Evolutionary conservation across 139 green algal species (phyloP).

Genomic region (Chlorella sp.): DNA sequence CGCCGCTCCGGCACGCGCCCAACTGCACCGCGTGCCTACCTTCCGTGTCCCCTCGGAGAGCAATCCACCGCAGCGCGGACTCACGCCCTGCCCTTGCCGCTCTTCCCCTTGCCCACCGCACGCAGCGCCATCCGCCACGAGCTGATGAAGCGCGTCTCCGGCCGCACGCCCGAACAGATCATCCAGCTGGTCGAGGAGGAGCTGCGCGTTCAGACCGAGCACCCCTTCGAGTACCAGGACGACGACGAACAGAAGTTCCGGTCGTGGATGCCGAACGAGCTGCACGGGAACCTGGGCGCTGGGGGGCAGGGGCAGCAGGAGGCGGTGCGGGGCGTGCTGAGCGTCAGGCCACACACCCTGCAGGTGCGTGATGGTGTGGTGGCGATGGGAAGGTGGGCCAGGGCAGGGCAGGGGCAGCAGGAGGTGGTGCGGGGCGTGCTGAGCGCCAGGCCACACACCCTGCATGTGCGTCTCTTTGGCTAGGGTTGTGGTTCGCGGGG

Average conservation of each 20-base stretch:
- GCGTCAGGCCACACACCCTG: constrained; percentile 5
- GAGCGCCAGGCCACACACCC: constrained; percentile 3
- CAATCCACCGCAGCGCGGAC: too few relatives aligned
- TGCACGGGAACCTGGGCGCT: too few relatives aligned
- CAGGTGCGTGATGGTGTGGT: too few relatives aligned
- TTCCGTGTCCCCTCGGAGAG: too few relatives aligned
- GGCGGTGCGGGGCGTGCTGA: constrained; percentile 9
- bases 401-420: too few relatives aligned
- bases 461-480: neutral
- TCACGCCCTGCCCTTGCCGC: too few relatives aligned
- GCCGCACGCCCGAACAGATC: constrained; percentile 7
- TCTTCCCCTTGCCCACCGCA: too few relatives aligned
- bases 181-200: constrained; percentile 11
- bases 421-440: constrained; percentile 9
- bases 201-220: constrained; percentile 23
- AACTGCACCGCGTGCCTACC: too few relatives aligned
- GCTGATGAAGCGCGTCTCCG: constrained; percentile 6
- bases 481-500: neutral
- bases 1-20: too few relatives aligned
- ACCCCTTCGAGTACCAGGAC: constrained; percentile 25
- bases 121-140: neutral
- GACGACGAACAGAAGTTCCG: constrained; percentile 21
- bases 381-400: too few relatives aligned
- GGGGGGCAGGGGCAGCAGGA: too few relatives aligned
- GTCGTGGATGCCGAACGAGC: constrained; percentile 11